A percentile compares a stretch with the other conserved stretches of the same genome.
phyloP scores from a whole-genome alignment of 2,329 filamentous ascomycete genomes.

The Aulographum hederae region DNA sequence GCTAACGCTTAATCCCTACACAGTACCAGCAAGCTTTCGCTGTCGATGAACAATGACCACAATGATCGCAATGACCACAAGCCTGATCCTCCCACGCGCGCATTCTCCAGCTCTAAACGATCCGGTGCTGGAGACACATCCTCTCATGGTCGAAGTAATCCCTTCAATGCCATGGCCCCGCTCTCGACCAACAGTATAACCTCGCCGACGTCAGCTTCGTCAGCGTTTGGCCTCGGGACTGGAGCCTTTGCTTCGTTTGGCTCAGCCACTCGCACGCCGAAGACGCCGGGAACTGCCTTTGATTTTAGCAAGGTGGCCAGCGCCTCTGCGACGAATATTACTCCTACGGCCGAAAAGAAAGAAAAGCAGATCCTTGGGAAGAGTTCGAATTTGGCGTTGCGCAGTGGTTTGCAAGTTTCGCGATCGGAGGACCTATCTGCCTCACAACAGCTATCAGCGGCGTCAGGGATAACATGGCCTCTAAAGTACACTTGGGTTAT shows the following conservation, averaged over 20 bases:
- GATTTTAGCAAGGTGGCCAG: constrained; percentile 37
- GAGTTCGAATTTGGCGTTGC: constrained; percentile 11
- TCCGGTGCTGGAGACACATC: constrained; percentile 55
- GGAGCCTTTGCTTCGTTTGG: constrained; percentile 96
- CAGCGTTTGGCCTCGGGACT: constrained; percentile 82
- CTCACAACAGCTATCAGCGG: constrained; percentile 25
- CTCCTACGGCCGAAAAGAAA: constrained; percentile 44
- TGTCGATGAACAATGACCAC: constrained; percentile 51
- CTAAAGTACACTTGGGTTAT: constrained; percentile 86
- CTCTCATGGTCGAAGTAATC: constrained; percentile 57
- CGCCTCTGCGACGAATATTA: constrained; percentile 22
- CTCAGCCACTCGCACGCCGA: constrained; percentile 63
- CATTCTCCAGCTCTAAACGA: constrained; percentile 44
- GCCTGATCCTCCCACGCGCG: constrained; percentile 47
- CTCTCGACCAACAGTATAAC: constrained; percentile 45
- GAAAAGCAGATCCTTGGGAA: constrained; percentile 25
- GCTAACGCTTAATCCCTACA: constrained; percentile 10
- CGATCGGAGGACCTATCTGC: constrained; percentile 18
- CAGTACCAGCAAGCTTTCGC: constrained; percentile 77
- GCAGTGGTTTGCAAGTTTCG: constrained; percentile 2
- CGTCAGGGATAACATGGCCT: constrained; percentile 24
- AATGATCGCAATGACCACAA: constrained; percentile 29
- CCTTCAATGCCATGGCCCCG: constrained; percentile 60
- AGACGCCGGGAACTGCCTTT: constrained; percentile 64
- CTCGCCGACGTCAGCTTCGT: constrained; percentile 65